These are phyloP conservation scores for Limonium bicolor DNA, from an alignment of 148 eudicot species.

Conservation along the genomic window DNA sequence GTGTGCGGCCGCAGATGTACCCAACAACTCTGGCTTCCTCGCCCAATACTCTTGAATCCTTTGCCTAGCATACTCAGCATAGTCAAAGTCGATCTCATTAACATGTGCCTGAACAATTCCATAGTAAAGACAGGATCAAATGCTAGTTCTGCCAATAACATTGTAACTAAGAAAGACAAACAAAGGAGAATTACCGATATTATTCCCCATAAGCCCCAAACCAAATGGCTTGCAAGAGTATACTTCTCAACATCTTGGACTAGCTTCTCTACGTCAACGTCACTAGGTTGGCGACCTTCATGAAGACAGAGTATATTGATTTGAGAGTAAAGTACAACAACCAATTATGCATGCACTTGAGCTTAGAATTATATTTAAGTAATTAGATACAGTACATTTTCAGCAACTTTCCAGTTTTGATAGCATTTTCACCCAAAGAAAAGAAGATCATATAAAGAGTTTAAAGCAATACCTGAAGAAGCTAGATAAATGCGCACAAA, in stretches of 20 bases:
- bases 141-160: neutral
- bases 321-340: neutral
- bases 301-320: no score
- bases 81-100: slow-evolving; percentile 83
- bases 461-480: slow-evolving; percentile 41
- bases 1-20: slow-evolving; percentile 8
- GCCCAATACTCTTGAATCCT: slow-evolving; percentile 70
- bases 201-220: slow-evolving; percentile 96
- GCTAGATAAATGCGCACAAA: slow-evolving; percentile 43
- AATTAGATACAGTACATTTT: neutral
- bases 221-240: slow-evolving; percentile 75
- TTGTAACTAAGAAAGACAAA: neutral
- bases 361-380: no score
- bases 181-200: slow-evolving; percentile 40
- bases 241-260: slow-evolving; percentile 51
- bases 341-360: neutral
- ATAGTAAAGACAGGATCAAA: neutral
- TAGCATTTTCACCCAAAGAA: neutral
- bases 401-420: neutral
- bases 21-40: slow-evolving; percentile 57
- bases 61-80: slow-evolving; percentile 82
- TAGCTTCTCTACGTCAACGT: slow-evolving; percentile 38
- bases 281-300: slow-evolving; percentile 48
- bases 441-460: neutral
- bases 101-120: slow-evolving; percentile 45